Evolutionary conservation across 129 eudicot species (phyloP).

Genomic region (Arctium lappa): DNA sequence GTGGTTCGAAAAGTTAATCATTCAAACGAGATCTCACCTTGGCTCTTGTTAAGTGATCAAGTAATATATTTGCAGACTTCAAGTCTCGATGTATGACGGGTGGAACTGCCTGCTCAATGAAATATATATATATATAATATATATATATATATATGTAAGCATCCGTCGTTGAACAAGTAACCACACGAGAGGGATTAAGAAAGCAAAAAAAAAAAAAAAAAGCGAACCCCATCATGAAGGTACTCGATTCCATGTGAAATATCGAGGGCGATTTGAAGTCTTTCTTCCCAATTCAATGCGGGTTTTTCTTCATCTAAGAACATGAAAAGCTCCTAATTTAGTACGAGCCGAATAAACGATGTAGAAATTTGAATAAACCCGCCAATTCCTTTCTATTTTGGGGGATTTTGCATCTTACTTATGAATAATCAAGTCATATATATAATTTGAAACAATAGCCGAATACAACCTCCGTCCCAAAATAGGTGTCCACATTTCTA

Average conservation of each 20-base stretch:
- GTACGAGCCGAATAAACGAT: background rate
- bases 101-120: conserved; percentile 84
- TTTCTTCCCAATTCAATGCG: conserved; percentile 84
- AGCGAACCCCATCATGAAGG: conserved; percentile 97
- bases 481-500: background rate
- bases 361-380: background rate
- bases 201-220: background rate
- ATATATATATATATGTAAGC: conserved; percentile 2
- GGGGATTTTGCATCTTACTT: background rate
- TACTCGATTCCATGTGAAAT: conserved; percentile 98
- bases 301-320: conserved; percentile 52
- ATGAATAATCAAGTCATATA: background rate
- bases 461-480: background rate
- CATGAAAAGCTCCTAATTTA: conserved; percentile 16
- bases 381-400: background rate
- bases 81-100: conserved; percentile 96
- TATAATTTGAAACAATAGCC: background rate
- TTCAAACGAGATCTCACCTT: conserved; percentile 46
- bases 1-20: background rate
- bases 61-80: conserved; percentile 92
- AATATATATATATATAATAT: conserved; percentile 4
- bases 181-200: background rate
- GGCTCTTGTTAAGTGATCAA: conserved; percentile 78
- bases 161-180: background rate
- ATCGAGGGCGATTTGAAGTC: conserved; percentile 91